Evolutionary conservation across 768 basidiomycete genomes (phyloP).

Genomic region (Cyathus striatus): DNA sequence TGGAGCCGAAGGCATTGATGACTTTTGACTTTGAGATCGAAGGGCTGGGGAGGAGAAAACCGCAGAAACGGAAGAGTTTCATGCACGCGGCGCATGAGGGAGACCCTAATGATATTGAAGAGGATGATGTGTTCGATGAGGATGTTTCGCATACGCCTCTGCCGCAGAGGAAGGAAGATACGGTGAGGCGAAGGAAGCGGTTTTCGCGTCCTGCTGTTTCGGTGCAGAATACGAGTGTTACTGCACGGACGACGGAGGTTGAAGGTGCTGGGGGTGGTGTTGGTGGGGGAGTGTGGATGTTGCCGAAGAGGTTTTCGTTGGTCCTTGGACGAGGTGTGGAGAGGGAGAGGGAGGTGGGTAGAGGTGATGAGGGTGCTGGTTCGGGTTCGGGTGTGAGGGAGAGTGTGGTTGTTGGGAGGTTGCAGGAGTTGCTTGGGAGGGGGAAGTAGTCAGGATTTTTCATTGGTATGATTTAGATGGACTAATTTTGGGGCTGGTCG

Average conservation of each 20-base stretch:
- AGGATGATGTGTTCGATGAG: constrained; percentile 7
- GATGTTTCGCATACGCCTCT: constrained; percentile 19
- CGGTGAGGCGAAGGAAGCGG: constrained; percentile 56
- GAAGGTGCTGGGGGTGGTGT: constrained; percentile 16
- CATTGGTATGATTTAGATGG: no score
- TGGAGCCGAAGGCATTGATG: constrained; percentile 46
- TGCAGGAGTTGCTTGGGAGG: constrained; percentile 50
- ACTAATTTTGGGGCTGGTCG: no score
- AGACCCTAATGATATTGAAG: constrained; percentile 9
- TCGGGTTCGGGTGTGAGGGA: constrained; percentile 20
- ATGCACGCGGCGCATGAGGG: background rate
- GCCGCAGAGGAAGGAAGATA: constrained; percentile 46
- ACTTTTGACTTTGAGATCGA: constrained; percentile 29
- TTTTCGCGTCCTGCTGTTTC: constrained; percentile 79
- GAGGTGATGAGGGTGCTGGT: constrained; percentile 9
- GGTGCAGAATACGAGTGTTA: constrained; percentile 67
- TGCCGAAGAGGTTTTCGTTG: constrained; percentile 54
- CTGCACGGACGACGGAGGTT: constrained; percentile 41
- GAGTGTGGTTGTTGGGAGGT: constrained; percentile 47
- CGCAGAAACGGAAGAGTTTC: background rate
- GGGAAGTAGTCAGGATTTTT: no score
- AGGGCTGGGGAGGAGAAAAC: constrained; percentile 6
- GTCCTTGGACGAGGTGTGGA: no score
- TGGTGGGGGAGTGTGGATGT: constrained; percentile 12
- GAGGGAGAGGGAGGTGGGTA: constrained; percentile 28